These are phyloP conservation scores for Alternaria sp. DNA, from an alignment of 2,329 filamentous ascomycete genomes.

Conservation along the genomic window DNA sequence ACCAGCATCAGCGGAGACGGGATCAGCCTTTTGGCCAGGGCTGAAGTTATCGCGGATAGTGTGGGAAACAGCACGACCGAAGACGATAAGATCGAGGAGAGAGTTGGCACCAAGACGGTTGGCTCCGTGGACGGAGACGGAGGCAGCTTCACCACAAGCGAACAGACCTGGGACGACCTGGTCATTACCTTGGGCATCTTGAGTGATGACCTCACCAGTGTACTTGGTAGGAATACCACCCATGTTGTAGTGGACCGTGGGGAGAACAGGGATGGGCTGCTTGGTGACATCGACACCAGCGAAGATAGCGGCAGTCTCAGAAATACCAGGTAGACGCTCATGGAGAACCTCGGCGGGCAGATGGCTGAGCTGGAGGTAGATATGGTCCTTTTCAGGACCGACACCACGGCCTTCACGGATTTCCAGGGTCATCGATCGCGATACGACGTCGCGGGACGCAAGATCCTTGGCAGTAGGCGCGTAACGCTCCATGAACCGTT, in stretches of 20 bases:
- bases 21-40: conserved; percentile 81
- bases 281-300: conserved; percentile 96
- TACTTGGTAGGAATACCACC: conserved; percentile 98
- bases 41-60: conserved; percentile 95
- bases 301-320: conserved; percentile 97
- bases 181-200: conserved; percentile 87
- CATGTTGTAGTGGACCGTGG: conserved; percentile 99
- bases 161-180: conserved; percentile 94
- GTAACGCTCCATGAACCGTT: conserved; percentile 99
- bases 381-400: conserved; percentile 96
- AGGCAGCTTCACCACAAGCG: conserved; percentile 96
- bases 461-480: conserved; percentile 98
- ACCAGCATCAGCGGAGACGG: conserved; percentile 84
- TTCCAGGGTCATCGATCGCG: conserved; percentile 97
- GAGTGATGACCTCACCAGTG: conserved; percentile 92
- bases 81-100: conserved; percentile 95
- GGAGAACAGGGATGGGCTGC: conserved; percentile 94
- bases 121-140: conserved; percentile 96
- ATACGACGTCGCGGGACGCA: conserved; percentile 94
- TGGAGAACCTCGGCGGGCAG: conserved; percentile 90
- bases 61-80: conserved; percentile 96
- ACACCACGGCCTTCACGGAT: conserved; percentile 98
- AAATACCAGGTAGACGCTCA: conserved; percentile 97
- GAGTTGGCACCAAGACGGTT: conserved; percentile 99
- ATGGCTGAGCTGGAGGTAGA: conserved; percentile 97